Evolutionary conservation across 352 stramenopile species (phyloP), one percentile per base, ranked within the genome.

Genomic region (Stephanocyclus meneghinianus): DNA sequence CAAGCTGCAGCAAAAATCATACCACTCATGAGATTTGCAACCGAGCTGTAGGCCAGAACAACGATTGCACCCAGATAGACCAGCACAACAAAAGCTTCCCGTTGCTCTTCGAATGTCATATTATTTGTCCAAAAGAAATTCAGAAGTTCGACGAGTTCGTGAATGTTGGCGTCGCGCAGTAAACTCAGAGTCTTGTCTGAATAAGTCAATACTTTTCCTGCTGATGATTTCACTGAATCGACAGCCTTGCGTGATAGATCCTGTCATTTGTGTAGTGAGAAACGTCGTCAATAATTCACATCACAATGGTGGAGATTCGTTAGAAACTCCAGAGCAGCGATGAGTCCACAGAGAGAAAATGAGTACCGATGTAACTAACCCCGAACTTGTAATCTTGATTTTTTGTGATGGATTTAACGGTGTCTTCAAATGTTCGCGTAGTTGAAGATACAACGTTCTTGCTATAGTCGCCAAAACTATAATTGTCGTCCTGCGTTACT

Each of bases 1-100:
- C 79, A 86, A 37, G 79, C 74, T n/a, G 69, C 68, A 29, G 74
- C 63, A 69, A 80, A 77, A 5, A 83, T 64, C 50, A 86, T 72
- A 26, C 69, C 79, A 32, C 50, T 44, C 74, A 83, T 86, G 0
- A 80, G 13, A 73, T 86, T 86, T n/a, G 74, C 70, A 48, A 86
- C 50, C 47, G 78, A 83, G 42, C 74, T 86, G 35, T 86, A 86
- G 3, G 74, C 50, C 51, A 86, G 40, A 35, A 83, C 63, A 55
- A 79, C 42, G 0, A 80, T 80, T 44, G 78, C 78, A 2, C 78
- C 78, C 8, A 82, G 53, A 40, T 86, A 80, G 0, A 86, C 69
- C 40, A 63, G 1, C 0, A 86, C 74, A 2, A 69, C 53, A 56
- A 86, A 83, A 29, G 68, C 50, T 44, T 86, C 78, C 0, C 37